Evolutionary conservation across 2,329 filamentous ascomycete species (phyloP).

Genomic region (Pyrenochaeta sp.): DNA sequence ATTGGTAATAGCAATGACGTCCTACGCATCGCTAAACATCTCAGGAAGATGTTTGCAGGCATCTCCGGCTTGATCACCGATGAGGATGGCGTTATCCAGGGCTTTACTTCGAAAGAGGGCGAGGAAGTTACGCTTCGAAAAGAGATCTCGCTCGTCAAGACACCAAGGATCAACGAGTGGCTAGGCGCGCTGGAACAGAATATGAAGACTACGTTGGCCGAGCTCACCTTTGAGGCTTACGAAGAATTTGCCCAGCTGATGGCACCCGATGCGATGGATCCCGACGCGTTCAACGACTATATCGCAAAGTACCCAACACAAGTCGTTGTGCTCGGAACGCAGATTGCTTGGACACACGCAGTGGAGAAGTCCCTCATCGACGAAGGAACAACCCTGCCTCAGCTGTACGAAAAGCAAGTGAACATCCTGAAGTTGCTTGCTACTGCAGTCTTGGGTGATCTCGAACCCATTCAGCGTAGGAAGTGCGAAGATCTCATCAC

Average conservation of each 20-base stretch:
- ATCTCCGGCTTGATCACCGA: conserved; percentile 90
- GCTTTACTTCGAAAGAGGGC: conserved; percentile 94
- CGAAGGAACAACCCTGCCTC: conserved; percentile 73
- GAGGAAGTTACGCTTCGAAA: conserved; percentile 88
- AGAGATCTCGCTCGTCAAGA: conserved; percentile 90
- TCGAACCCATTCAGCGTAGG: conserved; percentile 86
- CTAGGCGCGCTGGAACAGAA: conserved; percentile 88
- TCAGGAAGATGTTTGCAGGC: conserved; percentile 99
- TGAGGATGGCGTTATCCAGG: conserved; percentile 87
- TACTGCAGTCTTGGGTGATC: conserved; percentile 85
- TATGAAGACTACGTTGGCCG: conserved; percentile 94
- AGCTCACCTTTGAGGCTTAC: conserved; percentile 86
- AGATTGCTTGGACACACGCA: conserved; percentile 90
- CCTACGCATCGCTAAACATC: conserved; percentile 93
- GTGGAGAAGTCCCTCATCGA: conserved; percentile 80
- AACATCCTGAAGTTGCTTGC: conserved; percentile 86
- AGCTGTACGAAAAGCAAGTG: conserved; percentile 82
- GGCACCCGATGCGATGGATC: conserved; percentile 73
- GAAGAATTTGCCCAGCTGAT: conserved; percentile 84
- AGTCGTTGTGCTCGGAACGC: conserved; percentile 92
- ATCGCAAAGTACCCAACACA: conserved; percentile 88
- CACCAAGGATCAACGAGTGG: conserved; percentile 98
- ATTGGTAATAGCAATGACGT: conserved; percentile 99
- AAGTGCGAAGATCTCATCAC: conserved; percentile 99
- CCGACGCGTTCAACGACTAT: conserved; percentile 76